These are phyloP conservation scores for Cryptosporidium baileyi DNA, from an alignment of 169 alveolate species.

Conservation along the genomic window DNA sequence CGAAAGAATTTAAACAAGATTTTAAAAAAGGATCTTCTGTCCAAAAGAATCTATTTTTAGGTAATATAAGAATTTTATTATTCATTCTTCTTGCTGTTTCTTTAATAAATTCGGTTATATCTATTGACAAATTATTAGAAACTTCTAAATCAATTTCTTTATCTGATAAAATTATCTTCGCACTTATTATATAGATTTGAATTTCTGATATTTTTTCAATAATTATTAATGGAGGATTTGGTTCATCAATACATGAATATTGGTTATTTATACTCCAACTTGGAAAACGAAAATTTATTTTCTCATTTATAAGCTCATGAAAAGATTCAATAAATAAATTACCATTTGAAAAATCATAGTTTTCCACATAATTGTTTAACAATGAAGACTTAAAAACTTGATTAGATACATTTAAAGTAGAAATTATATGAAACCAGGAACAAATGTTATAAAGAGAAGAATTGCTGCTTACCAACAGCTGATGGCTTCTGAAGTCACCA, in stretches of 20 bases:
- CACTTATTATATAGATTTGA: background rate
- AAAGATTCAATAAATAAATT: background rate
- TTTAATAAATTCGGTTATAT: background rate
- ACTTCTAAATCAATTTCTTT: background rate
- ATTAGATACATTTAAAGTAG: background rate
- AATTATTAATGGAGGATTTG: constrained; percentile 2
- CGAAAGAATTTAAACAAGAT: background rate
- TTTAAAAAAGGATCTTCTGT: background rate
- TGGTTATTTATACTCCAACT: background rate
- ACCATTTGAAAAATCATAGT: background rate
- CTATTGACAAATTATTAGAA: background rate
- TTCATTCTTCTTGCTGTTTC: background rate
- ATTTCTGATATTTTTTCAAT: constrained; percentile 25
- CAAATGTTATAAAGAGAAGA: background rate
- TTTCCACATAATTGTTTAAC: background rate
- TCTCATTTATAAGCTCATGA: too few species aligned
- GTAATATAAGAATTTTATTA: constrained; percentile 1
- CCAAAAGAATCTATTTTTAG: constrained; percentile 32
- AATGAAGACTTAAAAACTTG: constrained; percentile 10
- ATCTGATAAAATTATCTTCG: background rate
- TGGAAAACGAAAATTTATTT: background rate
- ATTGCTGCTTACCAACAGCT: background rate
- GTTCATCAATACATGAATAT: background rate
- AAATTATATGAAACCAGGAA: constrained; percentile 11
- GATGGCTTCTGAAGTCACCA: background rate